phyloP scores from a whole-genome alignment of 352 stramenopile species.

The Pythium chondricola region DNA sequence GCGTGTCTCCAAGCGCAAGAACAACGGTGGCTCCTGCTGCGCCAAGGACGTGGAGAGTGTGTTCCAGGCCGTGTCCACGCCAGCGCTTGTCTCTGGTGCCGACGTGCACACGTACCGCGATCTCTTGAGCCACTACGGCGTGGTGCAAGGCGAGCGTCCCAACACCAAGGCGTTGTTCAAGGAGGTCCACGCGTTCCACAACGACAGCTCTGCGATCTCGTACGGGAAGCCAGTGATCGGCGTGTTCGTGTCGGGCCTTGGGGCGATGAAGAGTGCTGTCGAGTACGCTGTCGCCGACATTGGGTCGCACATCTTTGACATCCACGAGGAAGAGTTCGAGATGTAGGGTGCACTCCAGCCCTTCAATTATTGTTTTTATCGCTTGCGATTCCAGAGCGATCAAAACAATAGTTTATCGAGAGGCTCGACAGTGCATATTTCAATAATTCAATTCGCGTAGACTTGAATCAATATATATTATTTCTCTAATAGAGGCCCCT shows the following conservation, averaged over 20 bases:
- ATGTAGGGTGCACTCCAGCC: constrained; percentile 30
- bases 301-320: constrained; percentile 14
- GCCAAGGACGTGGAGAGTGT: background rate
- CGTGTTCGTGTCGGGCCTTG: constrained; percentile 19
- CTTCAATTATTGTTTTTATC: too few species aligned
- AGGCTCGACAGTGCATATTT: too few species aligned
- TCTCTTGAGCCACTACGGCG: constrained; percentile 13
- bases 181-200: constrained; percentile 3
- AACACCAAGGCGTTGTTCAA: constrained; percentile 1
- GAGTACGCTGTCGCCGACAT: constrained; percentile 10
- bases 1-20: constrained; percentile 5
- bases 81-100: background rate
- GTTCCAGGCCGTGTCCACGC: background rate
- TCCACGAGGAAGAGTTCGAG: constrained; percentile 19
- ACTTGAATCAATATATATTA: too few species aligned
- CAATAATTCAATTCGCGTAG: too few species aligned
- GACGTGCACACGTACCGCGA: constrained; percentile 10
- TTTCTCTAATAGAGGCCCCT: too few species aligned
- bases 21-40: background rate
- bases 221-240: constrained; percentile 9
- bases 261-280: constrained; percentile 13
- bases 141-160: constrained; percentile 7
- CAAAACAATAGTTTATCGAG: too few species aligned
- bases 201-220: constrained; percentile 9
- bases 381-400: too few species aligned